Base-by-base conservation (phyloP, 2,329 filamentous ascomycete genomes). In the Colletotrichum karsti region DNA sequence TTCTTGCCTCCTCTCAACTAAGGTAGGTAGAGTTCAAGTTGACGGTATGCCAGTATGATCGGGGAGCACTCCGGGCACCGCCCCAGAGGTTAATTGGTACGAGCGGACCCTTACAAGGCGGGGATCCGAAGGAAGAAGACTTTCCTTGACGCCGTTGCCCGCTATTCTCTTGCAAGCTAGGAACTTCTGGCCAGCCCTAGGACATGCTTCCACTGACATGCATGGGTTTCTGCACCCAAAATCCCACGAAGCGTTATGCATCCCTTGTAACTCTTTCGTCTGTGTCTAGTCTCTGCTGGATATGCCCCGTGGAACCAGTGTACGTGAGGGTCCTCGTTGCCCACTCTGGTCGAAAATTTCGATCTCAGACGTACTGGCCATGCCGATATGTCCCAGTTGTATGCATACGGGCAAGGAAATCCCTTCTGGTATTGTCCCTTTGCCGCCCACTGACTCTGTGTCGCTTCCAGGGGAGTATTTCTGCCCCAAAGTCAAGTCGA, bases 211-310 rank as follows among this genome's bases (percentile, higher is more conserved):
- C 51, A 8, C 46, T 30, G 15, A 22, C 46, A 48, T 41, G 30
- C 44, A 64, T 58, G 51, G 39, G 60, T 67, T 59, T 64, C 28
- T 63, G 53, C 41, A 41, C 51, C 53, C 51, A 10, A n/a, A 37
- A 53, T 64, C 59, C 53, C 44, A 58, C 53, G 64, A 50, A 63
- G 59, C 35, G 35, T 35, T 22, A 15, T 35, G 59, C 5, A 37
- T 15, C 42, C 28, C 12, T 41, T 28, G 33, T 54, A 28, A 15
- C 33, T 37, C 22, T 22, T 15, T 20, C 33, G 26, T 20, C 22
- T 18, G 3, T 4, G 44, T 13, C 1, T 10, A 30, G 12, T 2
- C 30, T 51, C 8, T 35, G 24, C 57, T 39, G 30, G 33, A 35
- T 35, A 5, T 35, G 33, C 10, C 33, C 44, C 48, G 46, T 54